Base-by-base conservation (phyloP, 345 rosid species). In the Brassica cretica region DNA sequence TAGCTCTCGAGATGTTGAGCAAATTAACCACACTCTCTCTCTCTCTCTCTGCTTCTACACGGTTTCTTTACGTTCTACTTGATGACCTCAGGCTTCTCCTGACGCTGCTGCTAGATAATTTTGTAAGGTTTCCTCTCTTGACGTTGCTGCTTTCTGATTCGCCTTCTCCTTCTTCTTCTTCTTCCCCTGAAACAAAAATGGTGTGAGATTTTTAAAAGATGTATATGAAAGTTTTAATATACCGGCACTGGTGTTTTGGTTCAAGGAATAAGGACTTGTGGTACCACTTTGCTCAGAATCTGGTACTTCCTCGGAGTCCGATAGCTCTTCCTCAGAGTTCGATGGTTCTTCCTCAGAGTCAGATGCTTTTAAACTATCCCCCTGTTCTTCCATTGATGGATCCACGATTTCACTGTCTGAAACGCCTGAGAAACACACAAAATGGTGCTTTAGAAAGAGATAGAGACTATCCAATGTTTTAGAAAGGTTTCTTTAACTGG, bases 391-490 rank as follows among this genome's bases (percentile, higher is more conserved):
- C 72, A 44, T 64, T 32, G 87, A 53, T 7, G 86, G 82, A 81
- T 87, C 83, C 74, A 78, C 73, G 10, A 84, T 80, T 79, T 92
- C 93, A 53, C 85, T 88, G 53, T 88, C 95, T 81, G 88, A 56
- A 70, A 60, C 74, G 75, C 32, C 72, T 68, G 67, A 2, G 27
- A 55, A 39, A 27, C 44, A 41, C 11, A 69, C 18, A 68, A 51
- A 61, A 68, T 9, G 18, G 9, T 64, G 56, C 2, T 56, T 65
- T 61, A 60, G 39, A 61, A 78, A 7, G 32, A 39, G 2, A 46
- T 2, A 44, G 39, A 49, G 14, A 46, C 32, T 35, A 61, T 74
- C 16, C 16, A 8, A 35, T 68, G 61, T 68, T 46, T 64, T 4
- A n/a, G 14, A 19, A 41, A 30, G 2, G 32, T 66, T 30, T n/a